Evolutionary conservation across 1,139 yeast species (phyloP).

Genomic region (Candida sp.): DNA sequence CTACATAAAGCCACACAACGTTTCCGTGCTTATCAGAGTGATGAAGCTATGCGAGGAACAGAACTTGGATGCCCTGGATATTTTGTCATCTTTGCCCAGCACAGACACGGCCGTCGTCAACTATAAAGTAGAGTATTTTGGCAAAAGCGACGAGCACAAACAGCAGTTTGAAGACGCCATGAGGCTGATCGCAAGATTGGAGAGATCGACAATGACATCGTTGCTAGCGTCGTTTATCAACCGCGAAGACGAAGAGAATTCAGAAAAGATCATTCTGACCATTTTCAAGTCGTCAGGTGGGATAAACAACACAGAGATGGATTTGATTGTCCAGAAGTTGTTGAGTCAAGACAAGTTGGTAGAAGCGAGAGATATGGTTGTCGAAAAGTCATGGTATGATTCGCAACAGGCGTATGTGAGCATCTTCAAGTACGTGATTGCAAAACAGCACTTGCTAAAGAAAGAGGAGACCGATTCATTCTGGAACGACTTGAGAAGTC

Average conservation of each 20-base stretch:
- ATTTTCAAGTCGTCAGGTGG: slow-evolving; percentile 29
- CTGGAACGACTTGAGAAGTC: not conserved
- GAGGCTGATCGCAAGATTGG: slow-evolving; percentile 30
- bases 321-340: slow-evolving; percentile 29
- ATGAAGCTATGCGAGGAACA: not conserved
- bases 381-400: slow-evolving; percentile 20
- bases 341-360: slow-evolving; percentile 26
- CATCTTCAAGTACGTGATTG: slow-evolving; percentile 21
- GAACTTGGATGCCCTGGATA: not conserved
- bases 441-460: slow-evolving; percentile 1
- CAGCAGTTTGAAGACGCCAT: slow-evolving; percentile 23
- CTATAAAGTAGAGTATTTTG: slow-evolving; percentile 18
- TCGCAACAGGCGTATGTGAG: slow-evolving; percentile 30
- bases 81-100: not conserved
- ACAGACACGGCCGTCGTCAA: slow-evolving; percentile 12
- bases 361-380: slow-evolving; percentile 26
- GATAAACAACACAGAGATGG: slow-evolving; percentile 28
- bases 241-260: slow-evolving; percentile 29
- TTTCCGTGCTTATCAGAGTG: not conserved
- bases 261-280: slow-evolving; percentile 32
- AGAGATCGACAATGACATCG: slow-evolving; percentile 36
- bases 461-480: not conserved
- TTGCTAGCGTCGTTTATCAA: slow-evolving; percentile 33
- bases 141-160: slow-evolving; percentile 10
- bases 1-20: too few relatives aligned